Conservation (phyloP, 1,139 yeast species). For the Sugiyamaella pinicola region DNA sequence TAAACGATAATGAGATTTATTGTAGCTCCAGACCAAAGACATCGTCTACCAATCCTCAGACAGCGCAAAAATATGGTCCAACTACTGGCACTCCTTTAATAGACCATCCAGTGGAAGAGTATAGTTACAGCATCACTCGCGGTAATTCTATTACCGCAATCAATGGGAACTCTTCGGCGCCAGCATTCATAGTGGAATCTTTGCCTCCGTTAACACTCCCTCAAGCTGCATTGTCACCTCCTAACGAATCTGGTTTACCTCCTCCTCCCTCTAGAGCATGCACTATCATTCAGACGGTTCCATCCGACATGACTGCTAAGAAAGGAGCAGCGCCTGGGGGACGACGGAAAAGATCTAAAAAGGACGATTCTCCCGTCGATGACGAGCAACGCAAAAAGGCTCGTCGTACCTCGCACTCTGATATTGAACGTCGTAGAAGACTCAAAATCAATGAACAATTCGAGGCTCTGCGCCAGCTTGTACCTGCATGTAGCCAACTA, state of each 20-base stretch:
- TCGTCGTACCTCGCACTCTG: conserved; percentile 66
- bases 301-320: conserved; percentile 17
- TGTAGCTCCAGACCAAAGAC: background rate
- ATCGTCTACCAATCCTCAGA: background rate
- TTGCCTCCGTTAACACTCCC: conserved; percentile 22
- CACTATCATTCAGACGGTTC: conserved; percentile 28
- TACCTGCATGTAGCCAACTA: conserved; percentile 70
- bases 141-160: too few relatives aligned
- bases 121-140: background rate
- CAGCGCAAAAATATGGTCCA: conserved; percentile 13
- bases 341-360: conserved; percentile 16
- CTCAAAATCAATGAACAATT: conserved; percentile 80
- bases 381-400: conserved; percentile 42
- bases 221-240: conserved; percentile 16
- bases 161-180: too few relatives aligned
- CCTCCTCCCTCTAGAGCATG: conserved; percentile 31
- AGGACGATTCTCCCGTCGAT: conserved; percentile 23
- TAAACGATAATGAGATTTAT: conserved; percentile 6
- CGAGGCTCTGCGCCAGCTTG: conserved; percentile 73
- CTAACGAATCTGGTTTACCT: conserved; percentile 21
- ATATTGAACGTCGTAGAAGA: conserved; percentile 77
- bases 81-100: conserved; percentile 21
- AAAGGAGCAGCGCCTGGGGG: background rate
- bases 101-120: conserved; percentile 16
- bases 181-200: background rate